A percentile compares a stretch with the other conserved stretches of the same genome.
Conservation (phyloP, 2,329 filamentous ascomycete genomes). For the Chaetomiaceae sp. region DNA sequence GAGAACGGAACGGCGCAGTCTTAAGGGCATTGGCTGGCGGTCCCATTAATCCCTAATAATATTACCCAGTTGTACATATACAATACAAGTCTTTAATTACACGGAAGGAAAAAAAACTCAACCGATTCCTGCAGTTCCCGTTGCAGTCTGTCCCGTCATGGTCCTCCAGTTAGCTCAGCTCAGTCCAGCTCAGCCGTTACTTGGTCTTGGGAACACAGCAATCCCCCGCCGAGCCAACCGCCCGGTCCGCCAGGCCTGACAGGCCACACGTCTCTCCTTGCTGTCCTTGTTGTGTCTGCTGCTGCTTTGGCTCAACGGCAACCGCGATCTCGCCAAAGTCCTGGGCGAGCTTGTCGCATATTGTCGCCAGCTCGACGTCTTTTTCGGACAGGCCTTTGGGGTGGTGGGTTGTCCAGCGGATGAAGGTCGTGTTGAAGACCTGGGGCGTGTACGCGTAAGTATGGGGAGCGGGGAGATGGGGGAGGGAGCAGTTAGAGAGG, state of each 20-base stretch:
- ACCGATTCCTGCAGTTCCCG: neutral
- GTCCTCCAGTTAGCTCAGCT: too few relatives aligned
- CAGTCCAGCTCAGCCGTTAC: too few relatives aligned
- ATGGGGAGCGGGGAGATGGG: too few relatives aligned
- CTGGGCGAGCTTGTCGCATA: slow-evolving; percentile 57
- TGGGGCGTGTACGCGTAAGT: too few relatives aligned
- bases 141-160: too few relatives aligned
- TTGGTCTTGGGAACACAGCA: slow-evolving; percentile 15
- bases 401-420: slow-evolving; percentile 70
- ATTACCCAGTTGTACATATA: neutral
- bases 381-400: slow-evolving; percentile 61
- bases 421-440: slow-evolving; percentile 66
- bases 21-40: slow-evolving; percentile 7
- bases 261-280: neutral
- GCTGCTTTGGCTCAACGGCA: neutral
- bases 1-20: slow-evolving; percentile 3
- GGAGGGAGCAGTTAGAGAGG: too few relatives aligned
- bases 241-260: slow-evolving; percentile 8
- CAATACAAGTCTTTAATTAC: neutral
- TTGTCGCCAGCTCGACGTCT: slow-evolving; percentile 57
- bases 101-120: neutral
- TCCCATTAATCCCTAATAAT: slow-evolving; percentile 8
- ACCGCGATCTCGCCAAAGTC: slow-evolving; percentile 50
- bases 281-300: neutral
- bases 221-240: slow-evolving; percentile 12